Evolutionary conservation across 768 basidiomycete genomes (phyloP).

Genomic region (Suillus subaureus): DNA sequence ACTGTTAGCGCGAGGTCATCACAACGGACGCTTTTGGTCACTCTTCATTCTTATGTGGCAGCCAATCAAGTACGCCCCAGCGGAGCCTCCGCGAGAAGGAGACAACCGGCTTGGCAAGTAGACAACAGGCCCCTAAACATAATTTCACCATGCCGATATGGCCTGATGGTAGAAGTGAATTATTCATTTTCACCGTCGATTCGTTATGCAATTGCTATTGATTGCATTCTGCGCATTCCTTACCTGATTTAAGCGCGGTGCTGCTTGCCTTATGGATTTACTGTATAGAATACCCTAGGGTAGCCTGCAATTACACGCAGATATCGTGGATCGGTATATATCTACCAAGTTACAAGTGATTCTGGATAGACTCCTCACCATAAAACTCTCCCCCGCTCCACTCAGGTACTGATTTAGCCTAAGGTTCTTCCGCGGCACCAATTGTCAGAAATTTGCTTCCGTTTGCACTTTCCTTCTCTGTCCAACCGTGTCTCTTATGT

Average conservation of each 20-base stretch:
- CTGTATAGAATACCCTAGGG: not conserved
- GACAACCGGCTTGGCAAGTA: not conserved
- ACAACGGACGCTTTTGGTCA: not conserved
- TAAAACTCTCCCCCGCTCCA: not conserved
- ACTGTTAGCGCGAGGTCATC: not conserved
- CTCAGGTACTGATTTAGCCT: constrained; percentile 9
- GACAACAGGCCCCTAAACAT: not conserved
- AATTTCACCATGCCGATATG: not conserved
- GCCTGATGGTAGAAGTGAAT: constrained; percentile 8
- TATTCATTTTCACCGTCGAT: not conserved
- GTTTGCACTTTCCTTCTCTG: constrained; percentile 18
- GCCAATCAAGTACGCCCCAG: constrained; percentile 5
- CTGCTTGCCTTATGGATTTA: constrained; percentile 9
- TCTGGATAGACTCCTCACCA: not conserved
- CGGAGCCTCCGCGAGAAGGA: constrained; percentile 5
- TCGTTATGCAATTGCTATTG: not conserved
- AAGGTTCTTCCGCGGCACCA: constrained; percentile 8
- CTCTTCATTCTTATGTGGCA: constrained; percentile 6
- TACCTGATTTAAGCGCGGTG: constrained; percentile 1
- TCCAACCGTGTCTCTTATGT: constrained; percentile 22
- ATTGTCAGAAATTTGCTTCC: constrained; percentile 22
- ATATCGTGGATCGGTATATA: not conserved
- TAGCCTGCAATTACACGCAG: not conserved
- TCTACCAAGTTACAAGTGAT: not conserved
- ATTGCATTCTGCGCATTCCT: constrained; percentile 1